Base-by-base conservation (phyloP, 225 moss, liverwort and hornwort species). In the Lunularia cruciata region DNA sequence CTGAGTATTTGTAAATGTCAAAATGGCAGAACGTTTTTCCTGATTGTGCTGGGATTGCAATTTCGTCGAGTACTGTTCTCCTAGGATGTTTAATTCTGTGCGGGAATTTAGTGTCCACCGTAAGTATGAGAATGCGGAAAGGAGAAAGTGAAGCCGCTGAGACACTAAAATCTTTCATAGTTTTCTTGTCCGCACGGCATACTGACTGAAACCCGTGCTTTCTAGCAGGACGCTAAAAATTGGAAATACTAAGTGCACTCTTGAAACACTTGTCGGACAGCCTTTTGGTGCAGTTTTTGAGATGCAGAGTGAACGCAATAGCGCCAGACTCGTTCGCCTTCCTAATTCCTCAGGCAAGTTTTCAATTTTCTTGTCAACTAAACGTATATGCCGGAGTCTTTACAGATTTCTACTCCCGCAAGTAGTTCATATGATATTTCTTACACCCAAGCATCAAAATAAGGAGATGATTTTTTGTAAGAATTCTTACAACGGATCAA, bases 261-360 rank as follows among this genome's bases (percentile, higher is more conserved):
- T 98, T 18, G 93, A 89, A 71, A 77, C 88, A 0, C 86, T 98
- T 0, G 75, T 93, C 18, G 98, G 98, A 34, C 86, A 86, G 47
- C 89, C 91, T 2, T 98, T 86, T 60, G 98, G 98, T 37, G 87
- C 90, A 28, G 74, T 84, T 35, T 98, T 98, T 64, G 98, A 98
- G 77, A 84, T 98, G 70, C 91, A 91, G 58, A 81, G 78, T 70
- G 85, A 84, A 62, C 66, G 76, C 0, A 83, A 74, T 55, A 83
- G 85, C 62, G 72, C 82, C 68, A 85, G 75, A 22, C 81, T 98
- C 73, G 83, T 88, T 32, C 85, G 90, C 58, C 13, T 67, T 12
- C 85, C 77, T 31, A 58, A 71, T 64, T 52, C 36, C 63, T 69
- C 83, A 82, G 92, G 92, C 87, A 47, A 78, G 76, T 75, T n/a